A percentile compares a stretch with the other conserved stretches of the same genome.
These are phyloP conservation scores for Melampsora larici-populina DNA, from an alignment of 1,284 basidiomycete genomes.

Conservation along the genomic window DNA sequence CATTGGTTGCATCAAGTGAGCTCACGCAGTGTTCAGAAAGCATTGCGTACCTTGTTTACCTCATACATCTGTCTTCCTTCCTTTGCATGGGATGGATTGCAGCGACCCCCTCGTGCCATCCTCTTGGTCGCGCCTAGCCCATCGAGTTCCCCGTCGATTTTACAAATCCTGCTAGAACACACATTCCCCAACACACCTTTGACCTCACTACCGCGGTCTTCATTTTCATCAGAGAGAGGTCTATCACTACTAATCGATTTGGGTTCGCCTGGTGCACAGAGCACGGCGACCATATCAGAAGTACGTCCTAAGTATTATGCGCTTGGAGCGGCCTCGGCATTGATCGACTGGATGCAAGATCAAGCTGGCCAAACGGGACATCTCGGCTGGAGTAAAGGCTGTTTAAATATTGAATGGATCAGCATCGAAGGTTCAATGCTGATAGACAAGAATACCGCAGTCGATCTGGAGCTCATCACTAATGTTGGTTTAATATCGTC, in stretches of 20 bases:
- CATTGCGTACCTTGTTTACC: not conserved
- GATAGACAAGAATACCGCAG: slow-evolving; percentile 32
- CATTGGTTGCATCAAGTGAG: slow-evolving; percentile 43
- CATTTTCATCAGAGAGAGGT: slow-evolving; percentile 30
- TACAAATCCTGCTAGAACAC: slow-evolving; percentile 33
- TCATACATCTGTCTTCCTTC: not conserved
- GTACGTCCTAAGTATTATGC: slow-evolving; percentile 38
- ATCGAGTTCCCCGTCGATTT: slow-evolving; percentile 20
- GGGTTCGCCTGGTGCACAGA: slow-evolving; percentile 18
- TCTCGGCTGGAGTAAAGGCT: slow-evolving; percentile 21
- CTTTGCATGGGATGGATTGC: not conserved
- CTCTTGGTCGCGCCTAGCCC: slow-evolving; percentile 37
- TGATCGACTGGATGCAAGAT: slow-evolving; percentile 38
- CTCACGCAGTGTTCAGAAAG: not conserved
- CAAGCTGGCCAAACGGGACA: slow-evolving; percentile 25
- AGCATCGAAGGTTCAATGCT: slow-evolving; percentile 42
- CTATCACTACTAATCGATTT: slow-evolving; percentile 14
- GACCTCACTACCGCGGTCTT: slow-evolving; percentile 22
- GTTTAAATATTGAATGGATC: slow-evolving; percentile 36
- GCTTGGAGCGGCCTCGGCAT: slow-evolving; percentile 38
- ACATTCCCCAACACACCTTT: slow-evolving; percentile 17
- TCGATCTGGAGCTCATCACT: slow-evolving; percentile 37
- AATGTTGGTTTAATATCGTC: slow-evolving; percentile 29
- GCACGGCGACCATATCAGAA: slow-evolving; percentile 26
- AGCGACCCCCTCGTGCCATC: slow-evolving; percentile 33